Percentiles rank a stretch among this genome's conserved stretches.
Conservation (phyloP, 2,329 filamentous ascomycete species). For the Epichloe scottii region DNA sequence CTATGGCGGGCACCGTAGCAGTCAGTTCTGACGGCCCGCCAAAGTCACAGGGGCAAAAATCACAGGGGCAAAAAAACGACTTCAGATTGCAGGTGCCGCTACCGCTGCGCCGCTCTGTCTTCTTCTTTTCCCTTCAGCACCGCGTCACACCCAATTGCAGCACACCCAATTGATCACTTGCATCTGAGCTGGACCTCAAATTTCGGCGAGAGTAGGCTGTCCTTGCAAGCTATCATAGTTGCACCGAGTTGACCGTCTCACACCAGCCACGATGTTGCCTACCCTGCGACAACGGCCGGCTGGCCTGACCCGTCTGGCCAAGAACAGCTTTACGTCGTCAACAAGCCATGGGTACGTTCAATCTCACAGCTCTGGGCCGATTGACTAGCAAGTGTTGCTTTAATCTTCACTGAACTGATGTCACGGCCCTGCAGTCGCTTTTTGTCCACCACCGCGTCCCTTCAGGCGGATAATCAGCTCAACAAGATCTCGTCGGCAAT, state of each 20-base stretch:
- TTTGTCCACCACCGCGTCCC: constrained; percentile 37
- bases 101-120: constrained; percentile 15
- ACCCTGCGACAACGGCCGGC: constrained; percentile 9
- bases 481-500: constrained; percentile 78
- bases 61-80: constrained; percentile 20
- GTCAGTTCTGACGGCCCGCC: not conserved
- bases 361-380: not conserved
- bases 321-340: constrained; percentile 5
- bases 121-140: constrained; percentile 1
- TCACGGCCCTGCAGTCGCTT: constrained; percentile 27
- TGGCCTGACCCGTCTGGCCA: constrained; percentile 8
- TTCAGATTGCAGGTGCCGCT: constrained; percentile 13
- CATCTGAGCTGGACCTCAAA: not conserved
- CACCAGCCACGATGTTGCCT: constrained; percentile 10
- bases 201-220: not conserved
- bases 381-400: too few relatives aligned
- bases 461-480: constrained; percentile 43
- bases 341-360: constrained; percentile 9
- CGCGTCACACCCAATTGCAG: not conserved
- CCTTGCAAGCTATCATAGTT: not conserved
- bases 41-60: constrained; percentile 21
- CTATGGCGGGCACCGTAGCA: constrained; percentile 1
- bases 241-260: not conserved
- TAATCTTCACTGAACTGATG: not conserved
- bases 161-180: not conserved